Base-by-base conservation (phyloP, 164 flowering plant genomes). In the Tetracentron sinense region DNA sequence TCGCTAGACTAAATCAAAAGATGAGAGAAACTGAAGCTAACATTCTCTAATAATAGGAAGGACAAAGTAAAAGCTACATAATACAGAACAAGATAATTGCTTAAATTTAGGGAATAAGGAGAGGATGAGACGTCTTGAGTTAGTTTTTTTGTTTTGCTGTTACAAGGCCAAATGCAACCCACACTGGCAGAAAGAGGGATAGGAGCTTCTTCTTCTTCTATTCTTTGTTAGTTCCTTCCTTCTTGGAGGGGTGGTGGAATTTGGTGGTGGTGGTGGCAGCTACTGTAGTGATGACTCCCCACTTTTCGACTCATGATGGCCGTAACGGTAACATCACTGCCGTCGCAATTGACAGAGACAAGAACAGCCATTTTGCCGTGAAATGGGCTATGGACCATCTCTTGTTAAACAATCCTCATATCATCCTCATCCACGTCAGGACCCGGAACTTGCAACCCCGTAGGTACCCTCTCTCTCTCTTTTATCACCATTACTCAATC, bases 331-430 rank as follows among this genome's bases (percentile, higher is more conserved):
- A 62, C 57, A 12, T 74, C 54, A 77, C 75, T 3, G 81, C 71
- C 19, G 86, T 84, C 8, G 92, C 85, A 19, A 64, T 83, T 28
- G 86, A 84, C 52, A 81, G 72, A 52, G 86, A 81, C 75, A 86
- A 84, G 77, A 81, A 79, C 60, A 81, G 87, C 69, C 78, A 64
- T 0, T 65, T 63, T 28, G 92, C 92, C 6, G 80, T 83, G 11
- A 78, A 78, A 50, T 86, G 86, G 87, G 81, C 85, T 3, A 66
- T 79, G 0, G 86, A 86, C 31, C 70, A 76, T 62, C 79, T 84
- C 1, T 20, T 74, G 19, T 21, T 21, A 30, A 61, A 26, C 53
- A 71, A 72, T 28, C 67, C 74, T 0, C 30, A 56, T 48, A 42
- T 86, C 60, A 53, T 72, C 14, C 75, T 84, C 21, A 56, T 84